Percentiles rank a stretch among this genome's conserved stretches.
Evolutionary conservation across 2,329 filamentous ascomycete species (phyloP).

Genomic region (Pleoardoris graminearum): DNA sequence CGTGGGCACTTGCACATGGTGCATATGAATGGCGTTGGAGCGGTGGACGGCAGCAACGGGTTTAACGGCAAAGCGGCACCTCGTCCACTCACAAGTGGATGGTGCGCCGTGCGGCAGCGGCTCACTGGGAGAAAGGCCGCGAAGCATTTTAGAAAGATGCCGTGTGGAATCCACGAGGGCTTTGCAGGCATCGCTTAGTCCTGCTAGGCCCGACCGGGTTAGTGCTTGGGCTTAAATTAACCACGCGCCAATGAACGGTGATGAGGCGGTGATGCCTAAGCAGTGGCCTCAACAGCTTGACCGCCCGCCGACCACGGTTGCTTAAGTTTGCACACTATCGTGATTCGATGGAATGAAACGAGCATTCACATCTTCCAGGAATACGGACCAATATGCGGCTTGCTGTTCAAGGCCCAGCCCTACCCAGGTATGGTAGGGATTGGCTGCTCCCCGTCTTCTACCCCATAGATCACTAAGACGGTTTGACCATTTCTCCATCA

Average conservation of each 20-base stretch:
- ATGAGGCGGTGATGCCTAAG: slow-evolving; percentile 5
- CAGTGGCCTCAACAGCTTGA: slow-evolving; percentile 1
- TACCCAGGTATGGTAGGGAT: not conserved
- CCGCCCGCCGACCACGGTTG: slow-evolving; percentile 1
- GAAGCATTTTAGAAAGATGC: slow-evolving; percentile 1
- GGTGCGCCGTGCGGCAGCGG: not conserved
- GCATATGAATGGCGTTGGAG: not conserved
- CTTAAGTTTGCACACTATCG: too few species aligned
- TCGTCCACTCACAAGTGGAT: not conserved
- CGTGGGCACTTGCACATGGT: not conserved
- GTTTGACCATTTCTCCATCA: too few species aligned
- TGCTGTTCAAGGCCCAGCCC: not conserved
- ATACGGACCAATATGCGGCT: not conserved
- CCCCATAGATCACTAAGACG: too few species aligned
- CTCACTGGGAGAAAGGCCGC: not conserved
- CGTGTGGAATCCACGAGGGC: not conserved
- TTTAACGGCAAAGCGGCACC: not conserved
- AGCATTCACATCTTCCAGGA: too few species aligned
- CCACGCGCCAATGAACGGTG: not conserved
- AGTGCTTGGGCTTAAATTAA: slow-evolving; percentile 5
- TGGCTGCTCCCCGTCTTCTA: too few species aligned
- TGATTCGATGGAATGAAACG: too few species aligned
- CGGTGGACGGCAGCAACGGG: slow-evolving; percentile 2
- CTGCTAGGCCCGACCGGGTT: not conserved
- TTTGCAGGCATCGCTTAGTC: slow-evolving; percentile 2